Conservation (phyloP, 2,329 filamentous ascomycete species). For the Tolypocladium nubicola region DNA sequence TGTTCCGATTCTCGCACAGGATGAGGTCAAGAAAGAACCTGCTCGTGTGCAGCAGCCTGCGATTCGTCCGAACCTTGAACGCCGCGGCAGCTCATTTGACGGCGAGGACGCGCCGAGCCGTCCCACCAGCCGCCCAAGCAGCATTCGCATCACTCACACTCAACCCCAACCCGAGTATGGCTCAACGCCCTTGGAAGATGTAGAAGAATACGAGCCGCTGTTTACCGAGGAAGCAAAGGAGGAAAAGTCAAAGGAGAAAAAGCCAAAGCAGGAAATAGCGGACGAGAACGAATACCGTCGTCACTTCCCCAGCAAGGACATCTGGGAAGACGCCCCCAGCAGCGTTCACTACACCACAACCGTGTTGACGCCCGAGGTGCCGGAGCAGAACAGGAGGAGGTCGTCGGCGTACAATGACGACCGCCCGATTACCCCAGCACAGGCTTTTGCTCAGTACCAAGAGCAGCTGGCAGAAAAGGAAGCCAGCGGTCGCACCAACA, state of each 20-base stretch:
- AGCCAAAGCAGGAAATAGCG: slow-evolving; percentile 17
- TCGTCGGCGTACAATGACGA: slow-evolving; percentile 16
- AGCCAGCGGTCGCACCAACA: slow-evolving; percentile 16
- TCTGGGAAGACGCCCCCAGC: slow-evolving; percentile 93
- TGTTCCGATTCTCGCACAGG: slow-evolving; percentile 77
- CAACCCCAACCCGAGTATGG: slow-evolving; percentile 38
- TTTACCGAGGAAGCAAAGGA: slow-evolving; percentile 70
- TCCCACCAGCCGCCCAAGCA: slow-evolving; percentile 47
- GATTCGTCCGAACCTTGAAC: slow-evolving; percentile 62
- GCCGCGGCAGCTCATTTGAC: slow-evolving; percentile 48
- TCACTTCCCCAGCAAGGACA: slow-evolving; percentile 83
- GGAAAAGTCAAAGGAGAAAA: slow-evolving; percentile 24
- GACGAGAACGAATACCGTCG: slow-evolving; percentile 47
- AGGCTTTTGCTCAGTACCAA: slow-evolving; percentile 55
- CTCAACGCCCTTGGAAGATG: slow-evolving; percentile 69
- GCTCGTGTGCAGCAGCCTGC: slow-evolving; percentile 67
- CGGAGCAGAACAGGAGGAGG: slow-evolving; percentile 26
- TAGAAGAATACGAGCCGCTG: slow-evolving; percentile 89
- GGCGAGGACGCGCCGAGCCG: slow-evolving; percentile 48
- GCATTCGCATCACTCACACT: slow-evolving; percentile 46
- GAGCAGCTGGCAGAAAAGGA: slow-evolving; percentile 55
- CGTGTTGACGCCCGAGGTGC: slow-evolving; percentile 64
- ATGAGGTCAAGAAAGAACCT: slow-evolving; percentile 71
- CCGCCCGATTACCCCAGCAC: slow-evolving; percentile 44
- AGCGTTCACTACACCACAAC: slow-evolving; percentile 71